phyloP scores from a whole-genome alignment of 2,329 filamentous ascomycete genomes.

The Exophiala viscosa region DNA sequence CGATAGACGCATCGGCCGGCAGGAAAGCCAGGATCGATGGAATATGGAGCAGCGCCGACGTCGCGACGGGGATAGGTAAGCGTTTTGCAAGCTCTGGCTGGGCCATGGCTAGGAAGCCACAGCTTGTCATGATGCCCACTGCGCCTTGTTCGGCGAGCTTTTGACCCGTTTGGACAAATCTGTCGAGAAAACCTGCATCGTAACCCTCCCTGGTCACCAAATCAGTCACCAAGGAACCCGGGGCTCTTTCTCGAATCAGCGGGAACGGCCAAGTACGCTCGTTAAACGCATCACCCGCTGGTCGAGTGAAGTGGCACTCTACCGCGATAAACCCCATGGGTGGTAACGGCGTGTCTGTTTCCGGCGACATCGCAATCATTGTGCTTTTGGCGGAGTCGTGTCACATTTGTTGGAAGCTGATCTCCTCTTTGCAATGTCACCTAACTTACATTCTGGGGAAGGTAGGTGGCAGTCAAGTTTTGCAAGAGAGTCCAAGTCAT shows the following conservation, averaged over 20 bases:
- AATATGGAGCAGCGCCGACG: slow-evolving; percentile 37
- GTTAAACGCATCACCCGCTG: slow-evolving; percentile 38
- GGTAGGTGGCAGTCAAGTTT: too few relatives aligned
- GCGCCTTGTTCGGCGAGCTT: slow-evolving; percentile 34
- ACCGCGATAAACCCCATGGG: slow-evolving; percentile 38
- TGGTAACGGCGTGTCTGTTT: slow-evolving; percentile 18
- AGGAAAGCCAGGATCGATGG: slow-evolving; percentile 33
- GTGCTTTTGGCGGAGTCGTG: not conserved
- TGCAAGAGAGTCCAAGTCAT: too few relatives aligned
- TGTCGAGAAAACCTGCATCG: slow-evolving; percentile 34
- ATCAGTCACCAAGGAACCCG: slow-evolving; percentile 31
- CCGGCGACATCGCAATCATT: too few relatives aligned
- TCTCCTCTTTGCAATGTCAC: too few relatives aligned
- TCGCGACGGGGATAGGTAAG: slow-evolving; percentile 37
- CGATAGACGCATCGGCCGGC: slow-evolving; percentile 28
- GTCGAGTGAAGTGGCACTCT: slow-evolving; percentile 35
- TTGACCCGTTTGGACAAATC: slow-evolving; percentile 35
- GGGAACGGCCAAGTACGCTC: slow-evolving; percentile 38
- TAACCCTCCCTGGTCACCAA: slow-evolving; percentile 34
- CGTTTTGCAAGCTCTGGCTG: slow-evolving; percentile 34
- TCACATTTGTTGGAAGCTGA: not conserved
- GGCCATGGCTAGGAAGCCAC: slow-evolving; percentile 39
- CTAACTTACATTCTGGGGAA: too few relatives aligned
- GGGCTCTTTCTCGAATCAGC: slow-evolving; percentile 35
- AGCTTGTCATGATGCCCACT: slow-evolving; percentile 40